Evolutionary conservation across 2,329 filamentous ascomycete genomes (phyloP).

Genomic region (Ophiosphaerella narmari): DNA sequence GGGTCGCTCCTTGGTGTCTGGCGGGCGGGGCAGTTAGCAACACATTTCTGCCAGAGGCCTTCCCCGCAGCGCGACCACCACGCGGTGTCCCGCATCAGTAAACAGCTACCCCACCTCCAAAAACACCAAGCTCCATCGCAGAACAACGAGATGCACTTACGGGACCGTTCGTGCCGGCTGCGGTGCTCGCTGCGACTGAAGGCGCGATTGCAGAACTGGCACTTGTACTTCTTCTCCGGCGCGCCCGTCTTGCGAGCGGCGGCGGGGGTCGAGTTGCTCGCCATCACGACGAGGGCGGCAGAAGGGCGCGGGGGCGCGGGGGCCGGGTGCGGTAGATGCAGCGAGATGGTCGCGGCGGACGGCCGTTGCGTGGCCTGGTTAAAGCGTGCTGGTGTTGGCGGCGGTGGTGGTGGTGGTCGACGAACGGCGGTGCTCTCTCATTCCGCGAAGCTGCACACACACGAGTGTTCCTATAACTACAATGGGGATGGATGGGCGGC

Average conservation of each 20-base stretch:
- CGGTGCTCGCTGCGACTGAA: conserved; percentile 98
- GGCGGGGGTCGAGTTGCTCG: conserved; percentile 68
- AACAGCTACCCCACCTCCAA: conserved; percentile 32
- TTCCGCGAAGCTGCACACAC: not conserved
- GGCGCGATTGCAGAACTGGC: conserved; percentile 96
- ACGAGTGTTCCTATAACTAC: not conserved
- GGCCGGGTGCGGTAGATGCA: conserved; percentile 18
- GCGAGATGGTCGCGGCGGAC: conserved; percentile 28
- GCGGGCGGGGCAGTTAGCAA: conserved; percentile 43
- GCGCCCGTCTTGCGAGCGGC: conserved; percentile 73
- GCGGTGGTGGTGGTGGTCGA: not conserved
- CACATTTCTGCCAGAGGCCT: conserved; percentile 22
- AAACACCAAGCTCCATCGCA: conserved; percentile 31
- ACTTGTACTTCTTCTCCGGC: conserved; percentile 99
- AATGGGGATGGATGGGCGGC: no score
- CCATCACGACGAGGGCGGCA: conserved; percentile 58
- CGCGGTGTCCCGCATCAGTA: conserved; percentile 42
- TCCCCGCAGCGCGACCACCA: conserved; percentile 42
- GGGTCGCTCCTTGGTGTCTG: conserved; percentile 97
- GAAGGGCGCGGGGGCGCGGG: conserved; percentile 45
- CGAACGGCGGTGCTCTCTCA: not conserved
- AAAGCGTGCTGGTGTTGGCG: conserved; percentile 30
- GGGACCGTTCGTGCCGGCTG: conserved; percentile 94
- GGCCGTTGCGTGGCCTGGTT: conserved; percentile 43
- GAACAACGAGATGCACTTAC: conserved; percentile 66